Percentiles rank a stretch among this genome's conserved stretches.
These are phyloP conservation scores for Dothiorella sarmentorum DNA, from an alignment of 2,329 filamentous ascomycete species.

Conservation along the genomic window DNA sequence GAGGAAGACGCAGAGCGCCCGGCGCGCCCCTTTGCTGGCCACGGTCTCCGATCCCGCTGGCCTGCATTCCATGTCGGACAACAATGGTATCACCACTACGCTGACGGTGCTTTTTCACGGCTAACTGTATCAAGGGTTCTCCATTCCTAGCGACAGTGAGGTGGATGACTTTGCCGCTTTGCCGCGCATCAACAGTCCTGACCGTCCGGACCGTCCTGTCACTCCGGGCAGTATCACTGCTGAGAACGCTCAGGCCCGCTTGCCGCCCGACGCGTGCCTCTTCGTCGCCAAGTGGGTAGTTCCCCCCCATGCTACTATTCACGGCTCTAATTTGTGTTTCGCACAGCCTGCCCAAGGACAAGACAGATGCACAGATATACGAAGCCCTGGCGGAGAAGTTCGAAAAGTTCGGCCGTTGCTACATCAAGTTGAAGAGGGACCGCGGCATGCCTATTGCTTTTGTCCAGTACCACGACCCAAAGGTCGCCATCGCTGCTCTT, in stretches of 20 bases:
- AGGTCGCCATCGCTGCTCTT: background rate
- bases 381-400: background rate
- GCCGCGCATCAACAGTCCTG: background rate
- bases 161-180: background rate
- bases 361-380: background rate
- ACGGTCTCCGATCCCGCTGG: background rate
- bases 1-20: too few species aligned
- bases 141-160: background rate
- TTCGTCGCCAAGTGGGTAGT: slow-evolving; percentile 18
- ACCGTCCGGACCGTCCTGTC: background rate
- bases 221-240: background rate
- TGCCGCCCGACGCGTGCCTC: slow-evolving; percentile 5
- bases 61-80: background rate
- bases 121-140: background rate
- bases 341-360: background rate
- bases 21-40: background rate
- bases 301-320: background rate
- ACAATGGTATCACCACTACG: background rate
- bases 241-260: slow-evolving; percentile 7
- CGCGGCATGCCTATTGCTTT: slow-evolving; percentile 11
- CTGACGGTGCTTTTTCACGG: background rate
- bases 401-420: background rate
- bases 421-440: slow-evolving; percentile 13
- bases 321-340: background rate
- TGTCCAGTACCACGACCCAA: slow-evolving; percentile 1